Percentiles rank a stretch among this genome's conserved stretches.
Conservation (phyloP, 2,329 filamentous ascomycete species). For the Epicoccum nigrum region DNA sequence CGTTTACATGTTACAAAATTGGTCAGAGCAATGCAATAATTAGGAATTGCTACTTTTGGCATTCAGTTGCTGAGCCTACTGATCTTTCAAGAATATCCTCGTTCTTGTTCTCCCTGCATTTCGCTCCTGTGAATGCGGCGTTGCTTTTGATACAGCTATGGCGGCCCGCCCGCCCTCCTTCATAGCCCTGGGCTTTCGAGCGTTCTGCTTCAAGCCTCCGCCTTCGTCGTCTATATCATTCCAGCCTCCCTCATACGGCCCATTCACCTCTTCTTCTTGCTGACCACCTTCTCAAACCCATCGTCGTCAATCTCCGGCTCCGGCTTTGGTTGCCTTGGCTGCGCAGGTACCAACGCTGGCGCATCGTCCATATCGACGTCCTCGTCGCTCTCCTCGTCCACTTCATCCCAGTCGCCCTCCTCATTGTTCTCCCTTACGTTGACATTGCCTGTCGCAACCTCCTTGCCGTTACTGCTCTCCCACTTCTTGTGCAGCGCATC, state of each 20-base stretch:
- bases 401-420: conserved; percentile 44
- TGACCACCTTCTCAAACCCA: conserved; percentile 51
- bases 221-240: neutral
- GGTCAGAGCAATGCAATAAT: neutral
- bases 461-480: conserved; percentile 65
- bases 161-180: neutral
- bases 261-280: conserved; percentile 48
- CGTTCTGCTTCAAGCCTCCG: neutral
- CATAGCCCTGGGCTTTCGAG: too few relatives aligned
- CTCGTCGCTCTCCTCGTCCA: conserved; percentile 58
- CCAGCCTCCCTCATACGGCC: neutral
- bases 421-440: conserved; percentile 65
- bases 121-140: neutral
- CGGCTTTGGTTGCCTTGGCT: conserved; percentile 39
- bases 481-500: conserved; percentile 68
- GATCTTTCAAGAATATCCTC: neutral
- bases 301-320: conserved; percentile 51
- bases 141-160: neutral
- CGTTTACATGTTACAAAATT: conserved; percentile 12
- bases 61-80: neutral
- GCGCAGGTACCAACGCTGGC: conserved; percentile 43
- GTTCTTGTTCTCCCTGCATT: neutral
- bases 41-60: neutral
- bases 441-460: conserved; percentile 53
- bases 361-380: conserved; percentile 48